Base-by-base conservation (phyloP, 768 basidiomycete species). In the Pulveroboletus sp. region DNA sequence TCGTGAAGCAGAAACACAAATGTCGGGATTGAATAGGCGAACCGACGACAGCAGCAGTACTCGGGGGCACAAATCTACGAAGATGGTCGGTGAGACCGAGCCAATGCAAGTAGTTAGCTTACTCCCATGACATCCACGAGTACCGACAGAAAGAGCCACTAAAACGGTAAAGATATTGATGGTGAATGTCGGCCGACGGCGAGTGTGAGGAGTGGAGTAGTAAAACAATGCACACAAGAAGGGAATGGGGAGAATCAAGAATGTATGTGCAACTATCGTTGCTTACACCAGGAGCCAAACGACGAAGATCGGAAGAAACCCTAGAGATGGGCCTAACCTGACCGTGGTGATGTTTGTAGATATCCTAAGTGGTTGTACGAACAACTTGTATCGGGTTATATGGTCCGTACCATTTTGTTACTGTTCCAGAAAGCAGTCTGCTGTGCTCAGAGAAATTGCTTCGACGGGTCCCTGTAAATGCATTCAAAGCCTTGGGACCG, bases 191-290 rank as follows among this genome's bases (percentile, higher is more conserved):
- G 58, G 60, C 21, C 45, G 54, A 16, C 51, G 40, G 12, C 63
- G 53, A 31, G 50, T 53, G 36, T 34, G 36, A 6, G 49, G 38
- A 21, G 55, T 60, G 23, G 60, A 64, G 11, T 62, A 64, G 41
- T 62, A 56, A 43, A 64, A 59, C 23, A 64, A 33, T 21, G 57
- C 59, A 12, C 46, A 35, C 13, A 61, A 19, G 23, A 64, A 55
- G 31, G 57, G 57, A 11, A 64, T 13, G 10, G 64, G 57, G 32
- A 65, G 48, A n/a, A 57, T 34, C 10, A 61, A 38, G 45, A 63
- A 62, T 12, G 60, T 53, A 16, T 64, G 58, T 10, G 51, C 54
- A 41, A 68, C 51, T 42, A 68, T 49, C 20, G 65, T 35, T 20
- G 51, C 38, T 9, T 47, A 52, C 4, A 63, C 25, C 14, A 21